A percentile compares a stretch with the other conserved stretches of the same genome.
Conservation (phyloP, 768 basidiomycete species). For the Rhodotorula diobovata region DNA sequence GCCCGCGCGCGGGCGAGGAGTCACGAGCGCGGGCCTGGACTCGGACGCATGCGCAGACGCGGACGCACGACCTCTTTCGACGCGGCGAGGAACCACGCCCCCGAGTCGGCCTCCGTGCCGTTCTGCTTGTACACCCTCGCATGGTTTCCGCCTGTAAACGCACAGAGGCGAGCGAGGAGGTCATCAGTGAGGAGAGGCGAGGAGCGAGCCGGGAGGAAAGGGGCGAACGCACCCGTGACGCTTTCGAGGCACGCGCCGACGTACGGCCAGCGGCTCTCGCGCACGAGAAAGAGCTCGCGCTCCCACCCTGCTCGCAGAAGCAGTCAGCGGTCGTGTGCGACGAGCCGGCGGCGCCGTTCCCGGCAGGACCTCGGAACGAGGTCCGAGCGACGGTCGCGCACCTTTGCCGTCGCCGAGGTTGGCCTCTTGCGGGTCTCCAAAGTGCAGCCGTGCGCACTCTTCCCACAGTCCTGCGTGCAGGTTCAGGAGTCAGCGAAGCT, state of each 20-base stretch:
- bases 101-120: conserved; percentile 63
- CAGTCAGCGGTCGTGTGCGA: neutral
- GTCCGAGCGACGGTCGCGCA: neutral
- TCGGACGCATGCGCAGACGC: too few relatives aligned
- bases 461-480: conserved; percentile 67
- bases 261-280: conserved; percentile 60
- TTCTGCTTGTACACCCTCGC: conserved; percentile 88
- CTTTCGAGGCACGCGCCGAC: conserved; percentile 89
- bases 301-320: conserved; percentile 54
- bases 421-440: conserved; percentile 69
- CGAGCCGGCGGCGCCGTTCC: neutral
- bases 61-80: conserved; percentile 58
- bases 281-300: conserved; percentile 64
- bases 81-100: conserved; percentile 79
- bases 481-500: neutral
- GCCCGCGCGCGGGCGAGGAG: too few relatives aligned
- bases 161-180: neutral
- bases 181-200: conserved; percentile 22
- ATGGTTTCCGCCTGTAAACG: conserved; percentile 67
- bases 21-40: too few relatives aligned
- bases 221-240: conserved; percentile 55
- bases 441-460: conserved; percentile 76
- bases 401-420: conserved; percentile 74
- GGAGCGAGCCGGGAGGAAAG: neutral
- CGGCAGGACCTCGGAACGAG: neutral